A percentile compares a stretch with the other conserved stretches of the same genome.
Evolutionary conservation across 805 yeast genomes (phyloP).

Genomic region (Kuraishia hungarica): DNA sequence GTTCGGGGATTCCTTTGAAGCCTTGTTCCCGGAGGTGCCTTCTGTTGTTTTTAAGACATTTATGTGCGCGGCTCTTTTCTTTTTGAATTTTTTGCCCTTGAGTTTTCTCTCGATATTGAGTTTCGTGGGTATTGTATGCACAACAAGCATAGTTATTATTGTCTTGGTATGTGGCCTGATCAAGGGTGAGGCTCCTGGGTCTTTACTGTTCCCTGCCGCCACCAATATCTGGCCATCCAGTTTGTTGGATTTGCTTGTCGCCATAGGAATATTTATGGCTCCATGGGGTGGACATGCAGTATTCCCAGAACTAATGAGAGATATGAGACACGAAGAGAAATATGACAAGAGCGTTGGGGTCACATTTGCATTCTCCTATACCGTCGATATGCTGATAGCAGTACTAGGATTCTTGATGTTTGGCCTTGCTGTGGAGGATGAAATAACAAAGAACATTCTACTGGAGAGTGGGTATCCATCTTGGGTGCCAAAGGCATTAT

Average conservation of each 20-base stretch:
- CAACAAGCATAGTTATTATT: slow-evolving; percentile 52
- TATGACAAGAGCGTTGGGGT: slow-evolving; percentile 43
- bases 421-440: slow-evolving; percentile 40
- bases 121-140: slow-evolving; percentile 62
- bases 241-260: slow-evolving; percentile 40
- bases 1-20: slow-evolving; percentile 51
- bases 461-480: slow-evolving; percentile 35
- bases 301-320: slow-evolving; percentile 63
- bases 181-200: slow-evolving; percentile 63
- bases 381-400: slow-evolving; percentile 58
- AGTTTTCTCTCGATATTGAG: slow-evolving; percentile 63
- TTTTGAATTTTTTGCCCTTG: slow-evolving; percentile 60
- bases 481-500: slow-evolving; percentile 41
- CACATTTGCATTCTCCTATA: slow-evolving; percentile 52
- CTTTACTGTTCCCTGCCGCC: slow-evolving; percentile 52
- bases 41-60: slow-evolving; percentile 31
- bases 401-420: slow-evolving; percentile 57
- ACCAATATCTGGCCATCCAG: slow-evolving; percentile 61
- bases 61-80: slow-evolving; percentile 29
- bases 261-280: slow-evolving; percentile 64
- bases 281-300: slow-evolving; percentile 86
- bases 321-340: slow-evolving; percentile 60
- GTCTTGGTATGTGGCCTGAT: slow-evolving; percentile 57
- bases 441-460: slow-evolving; percentile 41
- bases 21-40: slow-evolving; percentile 33